Evolutionary conservation across 2,329 filamentous ascomycete genomes (phyloP).

Genomic region (Penicillium occitanis): DNA sequence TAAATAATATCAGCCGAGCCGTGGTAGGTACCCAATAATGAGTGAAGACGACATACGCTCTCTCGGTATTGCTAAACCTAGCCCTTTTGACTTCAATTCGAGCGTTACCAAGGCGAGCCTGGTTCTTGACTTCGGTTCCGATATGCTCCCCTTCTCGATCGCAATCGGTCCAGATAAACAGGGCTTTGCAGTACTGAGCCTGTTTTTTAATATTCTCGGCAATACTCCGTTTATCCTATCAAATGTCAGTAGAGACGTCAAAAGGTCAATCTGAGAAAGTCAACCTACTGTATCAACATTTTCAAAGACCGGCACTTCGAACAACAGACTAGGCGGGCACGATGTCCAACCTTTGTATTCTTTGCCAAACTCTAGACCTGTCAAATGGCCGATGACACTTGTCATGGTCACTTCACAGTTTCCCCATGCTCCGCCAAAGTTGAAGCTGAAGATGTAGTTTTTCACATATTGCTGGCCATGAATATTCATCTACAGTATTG

Average conservation of each 20-base stretch:
- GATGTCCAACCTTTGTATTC: constrained; percentile 77
- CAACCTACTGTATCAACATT: constrained; percentile 63
- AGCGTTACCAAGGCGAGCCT: constrained; percentile 72
- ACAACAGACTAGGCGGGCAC: constrained; percentile 75
- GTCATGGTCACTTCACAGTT: constrained; percentile 88
- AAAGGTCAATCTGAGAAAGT: background rate
- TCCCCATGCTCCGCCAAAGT: constrained; percentile 79
- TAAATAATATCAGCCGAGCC: no score
- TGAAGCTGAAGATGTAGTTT: constrained; percentile 89
- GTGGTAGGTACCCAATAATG: no score
- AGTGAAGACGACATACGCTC: constrained; percentile 56
- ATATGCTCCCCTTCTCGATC: constrained; percentile 98
- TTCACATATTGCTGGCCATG: constrained; percentile 75
- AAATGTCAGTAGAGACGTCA: constrained; percentile 3
- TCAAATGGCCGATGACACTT: constrained; percentile 85
- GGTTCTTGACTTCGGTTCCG: constrained; percentile 81
- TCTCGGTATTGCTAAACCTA: constrained; percentile 92
- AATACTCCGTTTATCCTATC: constrained; percentile 72
- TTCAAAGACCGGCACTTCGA: constrained; percentile 73
- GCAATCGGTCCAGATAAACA: constrained; percentile 99
- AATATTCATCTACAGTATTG: constrained; percentile 61
- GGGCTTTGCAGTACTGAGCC: constrained; percentile 67
- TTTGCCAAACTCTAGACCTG: constrained; percentile 70
- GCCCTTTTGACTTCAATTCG: constrained; percentile 79
- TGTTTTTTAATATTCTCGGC: constrained; percentile 81